A percentile compares a stretch with the other conserved stretches of the same genome.
phyloP scores from a whole-genome alignment of 352 stramenopile species.

The Globisporangium megalacanthum region DNA sequence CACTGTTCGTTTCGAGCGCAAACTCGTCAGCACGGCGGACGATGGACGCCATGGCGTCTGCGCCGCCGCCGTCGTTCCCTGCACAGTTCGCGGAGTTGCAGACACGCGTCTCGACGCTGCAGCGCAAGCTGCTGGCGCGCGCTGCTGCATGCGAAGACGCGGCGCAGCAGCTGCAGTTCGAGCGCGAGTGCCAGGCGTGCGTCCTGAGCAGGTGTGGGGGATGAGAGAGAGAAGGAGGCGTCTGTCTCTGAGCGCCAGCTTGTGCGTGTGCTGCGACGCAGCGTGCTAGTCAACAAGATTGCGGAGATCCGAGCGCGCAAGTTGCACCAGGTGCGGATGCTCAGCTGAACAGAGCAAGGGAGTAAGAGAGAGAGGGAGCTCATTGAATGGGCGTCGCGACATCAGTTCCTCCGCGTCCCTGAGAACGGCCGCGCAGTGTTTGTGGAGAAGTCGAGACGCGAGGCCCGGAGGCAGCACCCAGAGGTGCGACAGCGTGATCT shows the following conservation, averaged over 20 bases:
- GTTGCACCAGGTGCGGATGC: slow-evolving; percentile 31
- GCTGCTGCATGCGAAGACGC: slow-evolving; percentile 23
- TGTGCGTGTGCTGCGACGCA: slow-evolving; percentile 8
- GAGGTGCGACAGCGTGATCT: slow-evolving; percentile 9
- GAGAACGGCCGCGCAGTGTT: slow-evolving; percentile 30
- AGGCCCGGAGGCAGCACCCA: slow-evolving; percentile 20
- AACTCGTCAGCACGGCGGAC: too few relatives aligned
- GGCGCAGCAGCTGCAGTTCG: slow-evolving; percentile 28
- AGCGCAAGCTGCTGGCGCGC: slow-evolving; percentile 31
- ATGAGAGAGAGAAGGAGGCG: too few relatives aligned
- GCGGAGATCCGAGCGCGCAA: slow-evolving; percentile 38
- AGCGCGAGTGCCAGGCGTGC: slow-evolving; percentile 36
- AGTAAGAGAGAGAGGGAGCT: not conserved
- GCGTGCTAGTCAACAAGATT: slow-evolving; percentile 39
- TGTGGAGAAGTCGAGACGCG: slow-evolving; percentile 21
- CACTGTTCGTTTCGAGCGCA: too few relatives aligned
- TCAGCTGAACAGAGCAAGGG: not conserved
- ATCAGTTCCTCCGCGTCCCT: slow-evolving; percentile 28
- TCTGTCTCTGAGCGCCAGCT: not conserved
- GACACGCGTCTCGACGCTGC: slow-evolving; percentile 24
- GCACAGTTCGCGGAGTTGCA: slow-evolving; percentile 15
- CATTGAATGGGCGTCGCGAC: not conserved
- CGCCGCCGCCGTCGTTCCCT: too few relatives aligned
- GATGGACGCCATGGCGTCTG: too few relatives aligned
- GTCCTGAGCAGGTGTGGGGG: slow-evolving; percentile 1